Percentiles rank a stretch among this genome's conserved stretches.
phyloP scores from a whole-genome alignment of 192 early-diverging fungal genomes.

The Endogone sp. region DNA sequence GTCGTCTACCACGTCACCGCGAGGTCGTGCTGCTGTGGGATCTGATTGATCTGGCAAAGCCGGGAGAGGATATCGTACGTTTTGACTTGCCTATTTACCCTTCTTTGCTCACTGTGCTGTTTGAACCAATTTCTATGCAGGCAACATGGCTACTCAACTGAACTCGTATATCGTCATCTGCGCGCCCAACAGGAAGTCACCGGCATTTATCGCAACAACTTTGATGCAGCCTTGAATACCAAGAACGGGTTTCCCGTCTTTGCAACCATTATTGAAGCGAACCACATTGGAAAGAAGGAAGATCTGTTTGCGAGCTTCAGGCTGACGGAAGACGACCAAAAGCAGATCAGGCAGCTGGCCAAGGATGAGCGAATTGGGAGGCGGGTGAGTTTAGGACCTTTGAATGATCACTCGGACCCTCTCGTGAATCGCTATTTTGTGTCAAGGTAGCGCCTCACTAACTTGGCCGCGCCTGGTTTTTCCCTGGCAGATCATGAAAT shows the following conservation, averaged over 20 bases:
- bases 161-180: neutral
- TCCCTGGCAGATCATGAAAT: constrained; percentile 85
- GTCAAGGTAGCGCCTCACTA: neutral
- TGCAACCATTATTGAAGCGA: constrained; percentile 94
- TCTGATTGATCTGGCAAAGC: constrained; percentile 91
- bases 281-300: constrained; percentile 86
- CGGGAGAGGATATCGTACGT: constrained; percentile 92
- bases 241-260: constrained; percentile 98
- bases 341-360: constrained; percentile 66
- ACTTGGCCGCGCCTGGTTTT: neutral
- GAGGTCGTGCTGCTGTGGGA: constrained; percentile 95
- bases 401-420: neutral
- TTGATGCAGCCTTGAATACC: constrained; percentile 81
- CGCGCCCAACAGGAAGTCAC: constrained; percentile 67
- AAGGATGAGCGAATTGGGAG: constrained; percentile 76
- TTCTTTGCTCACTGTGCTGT: neutral
- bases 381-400: constrained; percentile 53
- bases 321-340: constrained; percentile 89
- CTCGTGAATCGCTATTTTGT: too few relatives aligned
- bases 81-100: too few relatives aligned
- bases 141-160: neutral
- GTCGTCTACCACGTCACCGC: constrained; percentile 89
- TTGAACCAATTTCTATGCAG: too few relatives aligned
- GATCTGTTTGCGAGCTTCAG: constrained; percentile 85
- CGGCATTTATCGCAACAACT: constrained; percentile 94